A percentile compares a stretch with the other conserved stretches of the same genome.
Conservation (phyloP, 345 rosid species). For the Moricandia arvensis region DNA sequence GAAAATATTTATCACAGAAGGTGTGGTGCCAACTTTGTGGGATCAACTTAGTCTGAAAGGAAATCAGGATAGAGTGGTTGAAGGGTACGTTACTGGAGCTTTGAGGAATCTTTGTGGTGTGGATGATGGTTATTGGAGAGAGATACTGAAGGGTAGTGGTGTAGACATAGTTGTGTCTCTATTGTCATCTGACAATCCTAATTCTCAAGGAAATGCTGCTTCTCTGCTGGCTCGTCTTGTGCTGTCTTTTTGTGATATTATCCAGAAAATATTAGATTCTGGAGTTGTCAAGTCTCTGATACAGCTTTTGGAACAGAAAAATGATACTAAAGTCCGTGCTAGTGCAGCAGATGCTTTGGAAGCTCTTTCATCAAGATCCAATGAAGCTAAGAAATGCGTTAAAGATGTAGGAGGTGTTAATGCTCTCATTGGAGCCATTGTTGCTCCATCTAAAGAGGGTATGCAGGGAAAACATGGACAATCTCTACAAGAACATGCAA, state of each 20-base stretch:
- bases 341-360: slow-evolving; percentile 91
- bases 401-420: slow-evolving; percentile 71
- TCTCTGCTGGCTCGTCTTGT: slow-evolving; percentile 83
- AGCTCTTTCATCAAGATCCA: slow-evolving; percentile 70
- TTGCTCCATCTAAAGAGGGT: slow-evolving; percentile 89
- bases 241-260: slow-evolving; percentile 63
- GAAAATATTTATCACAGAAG: slow-evolving; percentile 88
- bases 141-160: slow-evolving; percentile 72
- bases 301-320: slow-evolving; percentile 55
- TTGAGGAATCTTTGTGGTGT: slow-evolving; percentile 84
- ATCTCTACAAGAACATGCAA: slow-evolving; percentile 76
- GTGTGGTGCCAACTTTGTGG: slow-evolving; percentile 89
- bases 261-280: slow-evolving; percentile 53
- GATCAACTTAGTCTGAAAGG: slow-evolving; percentile 65
- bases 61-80: slow-evolving; percentile 74
- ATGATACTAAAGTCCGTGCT: slow-evolving; percentile 70
- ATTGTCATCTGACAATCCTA: slow-evolving; percentile 70
- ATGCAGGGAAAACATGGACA: slow-evolving; percentile 75
- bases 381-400: slow-evolving; percentile 60
- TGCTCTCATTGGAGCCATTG: slow-evolving; percentile 73
- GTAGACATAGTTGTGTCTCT: slow-evolving; percentile 74
- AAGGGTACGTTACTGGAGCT: slow-evolving; percentile 88
- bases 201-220: slow-evolving; percentile 86
- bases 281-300: slow-evolving; percentile 74
- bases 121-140: slow-evolving; percentile 80